A percentile compares a stretch with the other conserved stretches of the same genome.
Conservation (phyloP, 371 early-diverging fungal genomes). For the Mucor irregularis region DNA sequence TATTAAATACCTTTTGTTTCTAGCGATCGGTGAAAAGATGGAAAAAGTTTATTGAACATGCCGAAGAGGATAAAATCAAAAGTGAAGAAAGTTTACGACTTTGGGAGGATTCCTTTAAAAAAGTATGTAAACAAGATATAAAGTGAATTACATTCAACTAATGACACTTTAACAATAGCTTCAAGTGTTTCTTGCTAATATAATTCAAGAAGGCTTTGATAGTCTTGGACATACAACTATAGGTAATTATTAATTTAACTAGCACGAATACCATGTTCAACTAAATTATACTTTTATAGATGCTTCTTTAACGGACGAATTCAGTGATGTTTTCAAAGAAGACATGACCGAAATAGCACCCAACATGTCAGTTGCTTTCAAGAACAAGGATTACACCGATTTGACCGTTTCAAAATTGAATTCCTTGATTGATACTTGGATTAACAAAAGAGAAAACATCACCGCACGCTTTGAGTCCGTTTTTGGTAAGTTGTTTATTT, state of each 20-base stretch:
- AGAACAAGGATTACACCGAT: constrained; percentile 12
- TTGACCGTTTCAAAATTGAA: constrained; percentile 16
- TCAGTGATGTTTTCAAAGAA: constrained; percentile 14
- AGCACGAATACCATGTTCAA: neutral
- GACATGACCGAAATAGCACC: constrained; percentile 15
- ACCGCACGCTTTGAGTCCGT: constrained; percentile 13
- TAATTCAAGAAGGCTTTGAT: constrained; percentile 17
- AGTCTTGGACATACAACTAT: constrained; percentile 11
- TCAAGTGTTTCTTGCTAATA: constrained; percentile 18
- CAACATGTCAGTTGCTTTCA: constrained; percentile 8
- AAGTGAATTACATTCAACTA: neutral
- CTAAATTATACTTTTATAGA: neutral
- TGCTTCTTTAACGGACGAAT: neutral
- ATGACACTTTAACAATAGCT: constrained; percentile 8
- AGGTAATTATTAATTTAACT: constrained; percentile 2
- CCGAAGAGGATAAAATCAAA: constrained; percentile 9
- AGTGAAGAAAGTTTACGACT: constrained; percentile 12
- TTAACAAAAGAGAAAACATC: constrained; percentile 18
- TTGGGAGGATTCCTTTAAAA: constrained; percentile 25
- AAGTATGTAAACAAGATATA: constrained; percentile 1
- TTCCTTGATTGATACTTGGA: constrained; percentile 20
- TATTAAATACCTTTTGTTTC: neutral
- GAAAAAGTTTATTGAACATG: constrained; percentile 20
- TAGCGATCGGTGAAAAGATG: constrained; percentile 23
- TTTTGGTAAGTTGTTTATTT: constrained; percentile 17